Evolutionary conservation across 1,139 yeast species (phyloP).

Genomic region (Candida pseudocylindracea): DNA sequence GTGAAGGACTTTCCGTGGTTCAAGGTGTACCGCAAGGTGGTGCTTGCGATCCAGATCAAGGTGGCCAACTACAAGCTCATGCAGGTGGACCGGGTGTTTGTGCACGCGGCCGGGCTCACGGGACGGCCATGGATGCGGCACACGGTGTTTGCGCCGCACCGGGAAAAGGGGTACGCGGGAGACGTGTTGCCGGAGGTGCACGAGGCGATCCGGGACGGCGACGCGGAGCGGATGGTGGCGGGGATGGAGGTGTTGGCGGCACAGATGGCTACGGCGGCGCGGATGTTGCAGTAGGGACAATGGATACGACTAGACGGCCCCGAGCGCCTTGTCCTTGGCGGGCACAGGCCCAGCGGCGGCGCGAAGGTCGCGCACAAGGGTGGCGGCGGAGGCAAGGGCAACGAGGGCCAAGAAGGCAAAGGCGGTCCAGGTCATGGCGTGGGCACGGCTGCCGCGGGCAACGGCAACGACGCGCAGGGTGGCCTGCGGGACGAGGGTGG

Average conservation of each 20-base stretch:
- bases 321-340: too few relatives aligned
- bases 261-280: too few relatives aligned
- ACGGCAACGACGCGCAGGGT: conserved; percentile 27
- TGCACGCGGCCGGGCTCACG: not conserved
- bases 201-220: conserved; percentile 2
- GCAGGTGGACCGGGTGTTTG: conserved; percentile 15
- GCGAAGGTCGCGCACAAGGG: too few relatives aligned
- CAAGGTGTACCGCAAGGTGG: conserved; percentile 29
- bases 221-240: conserved; percentile 2
- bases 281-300: too few relatives aligned
- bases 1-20: conserved; percentile 55
- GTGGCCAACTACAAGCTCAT: conserved; percentile 29
- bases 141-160: not conserved
- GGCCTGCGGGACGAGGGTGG: conserved; percentile 20
- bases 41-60: conserved; percentile 32
- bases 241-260: not conserved
- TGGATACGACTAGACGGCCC: too few relatives aligned
- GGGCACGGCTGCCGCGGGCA: conserved; percentile 26
- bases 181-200: conserved; percentile 3
- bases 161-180: conserved; percentile 1
- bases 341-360: too few relatives aligned
- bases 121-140: not conserved
- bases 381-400: too few relatives aligned
- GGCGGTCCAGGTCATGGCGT: conserved; percentile 38
- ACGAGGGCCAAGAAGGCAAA: conserved; percentile 16